A percentile compares a stretch with the other conserved stretches of the same genome.
These are phyloP conservation scores for Pholiota molesta DNA, from an alignment of 768 basidiomycete genomes.

Conservation along the genomic window DNA sequence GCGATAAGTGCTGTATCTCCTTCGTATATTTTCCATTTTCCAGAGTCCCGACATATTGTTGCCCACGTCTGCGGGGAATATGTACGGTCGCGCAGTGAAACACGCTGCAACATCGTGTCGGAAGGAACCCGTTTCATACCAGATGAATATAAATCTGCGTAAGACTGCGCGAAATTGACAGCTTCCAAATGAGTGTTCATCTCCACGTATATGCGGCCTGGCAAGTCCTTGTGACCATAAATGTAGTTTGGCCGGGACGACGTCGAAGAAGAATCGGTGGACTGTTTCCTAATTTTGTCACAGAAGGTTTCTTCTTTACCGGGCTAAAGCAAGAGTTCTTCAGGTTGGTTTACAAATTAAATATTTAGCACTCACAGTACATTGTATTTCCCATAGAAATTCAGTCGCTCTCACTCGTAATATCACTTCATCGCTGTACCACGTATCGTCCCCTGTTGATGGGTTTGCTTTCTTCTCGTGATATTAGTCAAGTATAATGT, in stretches of 20 bases:
- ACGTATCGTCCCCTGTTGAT: no score
- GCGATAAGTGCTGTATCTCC: not conserved
- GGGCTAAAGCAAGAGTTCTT: no score
- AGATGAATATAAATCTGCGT: not conserved
- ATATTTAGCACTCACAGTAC: no score
- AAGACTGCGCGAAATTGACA: not conserved
- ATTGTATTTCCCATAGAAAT: not conserved
- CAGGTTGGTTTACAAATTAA: no score
- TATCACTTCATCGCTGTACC: no score
- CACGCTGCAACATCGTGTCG: no score
- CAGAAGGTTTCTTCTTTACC: not conserved
- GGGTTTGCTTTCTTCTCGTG: no score
- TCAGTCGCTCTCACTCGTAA: not conserved
- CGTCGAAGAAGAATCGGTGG: no score
- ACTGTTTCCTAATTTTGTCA: no score
- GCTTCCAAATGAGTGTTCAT: not conserved
- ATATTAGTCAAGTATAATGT: no score
- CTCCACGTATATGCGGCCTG: not conserved
- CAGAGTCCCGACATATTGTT: not conserved
- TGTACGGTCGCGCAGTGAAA: not conserved
- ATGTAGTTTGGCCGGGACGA: no score
- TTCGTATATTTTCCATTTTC: not conserved
- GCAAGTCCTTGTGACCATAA: not conserved
- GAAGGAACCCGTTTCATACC: not conserved
- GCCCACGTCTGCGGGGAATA: not conserved